These are phyloP conservation scores for Penicillium brasilianum DNA, from an alignment of 2,329 filamentous ascomycete species.

Conservation along the genomic window DNA sequence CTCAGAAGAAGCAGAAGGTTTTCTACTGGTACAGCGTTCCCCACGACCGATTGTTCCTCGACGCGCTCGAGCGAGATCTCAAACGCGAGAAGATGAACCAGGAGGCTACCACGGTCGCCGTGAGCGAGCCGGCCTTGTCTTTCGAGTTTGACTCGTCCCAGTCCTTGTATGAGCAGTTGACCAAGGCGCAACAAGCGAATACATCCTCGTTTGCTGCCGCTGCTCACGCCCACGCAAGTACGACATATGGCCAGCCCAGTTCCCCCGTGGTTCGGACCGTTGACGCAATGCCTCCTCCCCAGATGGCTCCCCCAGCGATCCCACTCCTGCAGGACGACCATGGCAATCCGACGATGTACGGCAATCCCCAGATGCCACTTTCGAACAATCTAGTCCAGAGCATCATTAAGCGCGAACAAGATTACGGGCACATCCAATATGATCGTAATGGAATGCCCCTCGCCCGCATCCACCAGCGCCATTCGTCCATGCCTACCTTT, in stretches of 20 bases:
- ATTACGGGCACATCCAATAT: constrained; percentile 81
- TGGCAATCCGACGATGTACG: constrained; percentile 72
- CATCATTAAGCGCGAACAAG: constrained; percentile 84
- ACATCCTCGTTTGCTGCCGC: constrained; percentile 94
- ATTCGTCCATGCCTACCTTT: constrained; percentile 98
- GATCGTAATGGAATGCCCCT: constrained; percentile 90
- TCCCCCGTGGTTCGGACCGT: constrained; percentile 89
- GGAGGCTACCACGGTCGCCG: constrained; percentile 93
- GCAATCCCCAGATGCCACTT: constrained; percentile 63
- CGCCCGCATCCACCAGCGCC: constrained; percentile 81
- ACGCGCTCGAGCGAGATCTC: constrained; percentile 93
- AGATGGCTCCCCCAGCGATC: constrained; percentile 73
- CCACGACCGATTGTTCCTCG: constrained; percentile 94
- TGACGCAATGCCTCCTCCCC: constrained; percentile 87
- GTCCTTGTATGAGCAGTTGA: constrained; percentile 98
- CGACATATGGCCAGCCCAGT: constrained; percentile 70
- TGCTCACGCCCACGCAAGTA: constrained; percentile 74
- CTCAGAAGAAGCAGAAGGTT: constrained; percentile 99
- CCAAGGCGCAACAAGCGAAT: constrained; percentile 98
- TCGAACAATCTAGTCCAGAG: constrained; percentile 73
- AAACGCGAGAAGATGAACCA: constrained; percentile 99
- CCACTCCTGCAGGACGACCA: constrained; percentile 65
- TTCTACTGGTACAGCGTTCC: constrained; percentile 99
- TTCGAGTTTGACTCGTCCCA: constrained; percentile 99
- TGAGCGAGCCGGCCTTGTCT: constrained; percentile 94